Percentiles rank a stretch among this genome's conserved stretches.
phyloP scores from a whole-genome alignment of 208 protist genomes.

The Trypanosomatidae sp. region DNA sequence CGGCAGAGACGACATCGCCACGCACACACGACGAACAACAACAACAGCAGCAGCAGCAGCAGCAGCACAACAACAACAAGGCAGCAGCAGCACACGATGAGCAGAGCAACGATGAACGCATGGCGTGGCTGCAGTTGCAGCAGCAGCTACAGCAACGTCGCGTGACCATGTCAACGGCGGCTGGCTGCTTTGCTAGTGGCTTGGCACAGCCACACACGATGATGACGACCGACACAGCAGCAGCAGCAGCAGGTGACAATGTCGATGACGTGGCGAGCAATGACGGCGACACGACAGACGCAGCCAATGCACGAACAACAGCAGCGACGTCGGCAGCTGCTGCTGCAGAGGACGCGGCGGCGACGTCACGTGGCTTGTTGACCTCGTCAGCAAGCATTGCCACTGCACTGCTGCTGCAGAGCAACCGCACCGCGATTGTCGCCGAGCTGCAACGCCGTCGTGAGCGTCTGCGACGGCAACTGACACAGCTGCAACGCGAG shows the following conservation, averaged over 20 bases:
- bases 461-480: conserved; percentile 27
- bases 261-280: neutral
- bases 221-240: neutral
- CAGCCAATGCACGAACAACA: conserved; percentile 21
- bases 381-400: conserved; percentile 10
- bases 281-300: neutral
- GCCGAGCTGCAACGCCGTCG: conserved; percentile 56
- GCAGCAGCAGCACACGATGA: no score
- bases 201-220: no score
- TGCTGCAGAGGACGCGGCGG: conserved; percentile 28
- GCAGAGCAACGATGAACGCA: no score
- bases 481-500: conserved; percentile 34
- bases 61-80: no score
- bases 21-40: no score
- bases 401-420: conserved; percentile 15
- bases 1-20: no score
- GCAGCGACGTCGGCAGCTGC: conserved; percentile 31
- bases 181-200: no score
- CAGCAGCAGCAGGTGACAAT: neutral
- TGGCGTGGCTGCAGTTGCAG: no score
- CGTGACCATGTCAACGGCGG: no score
- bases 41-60: no score
- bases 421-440: conserved; percentile 38
- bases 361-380: conserved; percentile 29
- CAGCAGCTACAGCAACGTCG: no score